These are phyloP conservation scores for Penicillium corylophilum DNA, from an alignment of 2,329 filamentous ascomycete species.

Conservation along the genomic window DNA sequence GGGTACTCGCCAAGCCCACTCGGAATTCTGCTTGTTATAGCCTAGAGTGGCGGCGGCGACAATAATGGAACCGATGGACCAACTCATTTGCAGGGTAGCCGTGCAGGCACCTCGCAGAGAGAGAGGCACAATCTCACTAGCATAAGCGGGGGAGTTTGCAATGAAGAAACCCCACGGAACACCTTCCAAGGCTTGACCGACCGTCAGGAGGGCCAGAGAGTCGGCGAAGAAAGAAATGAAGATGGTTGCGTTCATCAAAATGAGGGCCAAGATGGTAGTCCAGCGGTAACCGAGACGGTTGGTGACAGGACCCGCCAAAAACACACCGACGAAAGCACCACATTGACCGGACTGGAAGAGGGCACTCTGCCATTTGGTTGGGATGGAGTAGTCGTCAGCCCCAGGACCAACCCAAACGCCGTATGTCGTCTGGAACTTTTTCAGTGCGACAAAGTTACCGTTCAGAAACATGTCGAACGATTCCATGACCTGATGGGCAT, in stretches of 20 bases:
- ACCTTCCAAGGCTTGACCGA: slow-evolving; percentile 32
- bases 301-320: slow-evolving; percentile 61
- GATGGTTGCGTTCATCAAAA: slow-evolving; percentile 60
- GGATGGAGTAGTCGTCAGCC: slow-evolving; percentile 28
- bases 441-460: neutral
- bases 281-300: slow-evolving; percentile 60
- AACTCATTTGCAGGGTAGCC: slow-evolving; percentile 30
- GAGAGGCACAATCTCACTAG: slow-evolving; percentile 29
- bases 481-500: neutral
- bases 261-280: slow-evolving; percentile 56
- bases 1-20: slow-evolving; percentile 30
- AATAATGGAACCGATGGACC: slow-evolving; percentile 31
- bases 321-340: slow-evolving; percentile 61
- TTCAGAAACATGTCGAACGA: neutral
- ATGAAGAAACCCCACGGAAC: slow-evolving; percentile 34
- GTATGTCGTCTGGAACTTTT: slow-evolving; percentile 38
- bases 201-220: slow-evolving; percentile 43
- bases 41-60: slow-evolving; percentile 26
- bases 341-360: slow-evolving; percentile 57
- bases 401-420: slow-evolving; percentile 30
- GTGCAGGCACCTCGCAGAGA: slow-evolving; percentile 28
- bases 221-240: slow-evolving; percentile 59
- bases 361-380: slow-evolving; percentile 54
- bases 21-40: slow-evolving; percentile 17
- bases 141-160: slow-evolving; percentile 31